Evolutionary conservation across 306 rosid genomes (phyloP).

Genomic region (Corylus americana): DNA sequence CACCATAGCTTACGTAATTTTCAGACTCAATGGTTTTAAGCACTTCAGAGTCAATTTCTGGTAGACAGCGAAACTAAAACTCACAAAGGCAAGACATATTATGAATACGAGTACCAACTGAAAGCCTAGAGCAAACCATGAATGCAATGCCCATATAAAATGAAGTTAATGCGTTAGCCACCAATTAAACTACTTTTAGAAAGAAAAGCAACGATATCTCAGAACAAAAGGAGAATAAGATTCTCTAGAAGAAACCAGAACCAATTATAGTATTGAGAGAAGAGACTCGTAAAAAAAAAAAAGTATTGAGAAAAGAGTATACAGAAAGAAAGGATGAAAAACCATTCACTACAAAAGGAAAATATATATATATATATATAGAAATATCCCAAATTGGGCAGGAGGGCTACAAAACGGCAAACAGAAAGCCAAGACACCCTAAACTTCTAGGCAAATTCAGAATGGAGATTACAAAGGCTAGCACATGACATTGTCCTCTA

Average conservation of each 20-base stretch:
- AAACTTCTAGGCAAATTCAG: not conserved
- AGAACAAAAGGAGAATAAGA: not conserved
- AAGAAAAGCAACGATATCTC: too few relatives aligned
- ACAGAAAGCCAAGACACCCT: not conserved
- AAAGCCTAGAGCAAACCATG: too few relatives aligned
- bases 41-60: not conserved
- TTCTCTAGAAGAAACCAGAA: not conserved
- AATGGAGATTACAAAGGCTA: too few relatives aligned
- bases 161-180: too few relatives aligned
- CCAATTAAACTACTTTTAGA: too few relatives aligned
- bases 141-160: too few relatives aligned
- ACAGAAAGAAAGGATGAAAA: not conserved
- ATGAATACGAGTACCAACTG: too few relatives aligned
- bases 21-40: not conserved
- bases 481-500: not conserved
- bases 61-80: not conserved
- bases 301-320: not conserved
- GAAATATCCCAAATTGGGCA: not conserved
- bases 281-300: not conserved
- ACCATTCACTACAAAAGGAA: not conserved
- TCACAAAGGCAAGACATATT: not conserved
- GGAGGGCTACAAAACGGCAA: not conserved
- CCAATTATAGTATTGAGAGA: not conserved
- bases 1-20: too few relatives aligned
- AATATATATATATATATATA: too few relatives aligned